These are phyloP conservation scores for Penicillium verhagenii DNA, from an alignment of 495 filamentous ascomycete genomes.

Conservation along the genomic window DNA sequence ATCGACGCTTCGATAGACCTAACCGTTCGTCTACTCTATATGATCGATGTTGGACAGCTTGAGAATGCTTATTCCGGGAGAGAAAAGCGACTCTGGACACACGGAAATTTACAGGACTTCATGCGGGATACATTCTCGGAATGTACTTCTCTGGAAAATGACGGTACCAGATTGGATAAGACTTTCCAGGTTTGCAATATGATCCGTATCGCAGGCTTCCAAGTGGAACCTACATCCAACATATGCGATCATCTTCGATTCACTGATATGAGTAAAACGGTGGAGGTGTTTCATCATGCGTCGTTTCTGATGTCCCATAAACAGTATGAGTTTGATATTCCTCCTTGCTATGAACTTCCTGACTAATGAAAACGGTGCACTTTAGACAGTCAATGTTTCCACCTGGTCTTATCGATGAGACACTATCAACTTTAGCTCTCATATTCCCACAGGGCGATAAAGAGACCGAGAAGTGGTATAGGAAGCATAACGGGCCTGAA, in stretches of 20 bases:
- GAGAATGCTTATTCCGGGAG: neutral
- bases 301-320: slow-evolving; percentile 33
- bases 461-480: slow-evolving; percentile 28
- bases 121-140: neutral
- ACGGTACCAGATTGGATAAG: neutral
- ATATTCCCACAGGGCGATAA: slow-evolving; percentile 40
- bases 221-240: slow-evolving; percentile 43
- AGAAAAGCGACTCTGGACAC: neutral
- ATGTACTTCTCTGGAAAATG: neutral
- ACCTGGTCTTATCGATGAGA: slow-evolving; percentile 39
- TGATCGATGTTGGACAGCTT: neutral
- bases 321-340: slow-evolving; percentile 4
- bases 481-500: slow-evolving; percentile 5
- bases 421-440: slow-evolving; percentile 44
- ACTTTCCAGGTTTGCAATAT: neutral
- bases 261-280: slow-evolving; percentile 37
- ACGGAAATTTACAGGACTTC: neutral
- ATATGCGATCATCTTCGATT: slow-evolving; percentile 43
- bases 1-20: neutral
- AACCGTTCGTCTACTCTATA: neutral
- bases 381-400: slow-evolving; percentile 20
- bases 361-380: no score
- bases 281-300: slow-evolving; percentile 45
- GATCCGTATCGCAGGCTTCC: slow-evolving; percentile 34
- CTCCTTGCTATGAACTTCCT: no score